Base-by-base conservation (phyloP, 2,329 filamentous ascomycete genomes). In the Aspergillus sclerotialis region DNA sequence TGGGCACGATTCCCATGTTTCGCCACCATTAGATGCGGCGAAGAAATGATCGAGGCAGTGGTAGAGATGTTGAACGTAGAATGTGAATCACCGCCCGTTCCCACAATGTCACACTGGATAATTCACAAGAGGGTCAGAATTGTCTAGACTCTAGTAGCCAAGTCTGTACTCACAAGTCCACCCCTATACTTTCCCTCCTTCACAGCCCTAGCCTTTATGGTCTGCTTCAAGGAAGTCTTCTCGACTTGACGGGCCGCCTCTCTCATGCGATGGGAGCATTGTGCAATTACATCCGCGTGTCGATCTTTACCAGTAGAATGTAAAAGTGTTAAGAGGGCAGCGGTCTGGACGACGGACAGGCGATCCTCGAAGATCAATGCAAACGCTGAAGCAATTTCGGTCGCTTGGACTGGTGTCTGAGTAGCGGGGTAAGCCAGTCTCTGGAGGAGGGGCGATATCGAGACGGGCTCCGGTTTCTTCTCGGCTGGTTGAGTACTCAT, bases 11-110 rank as follows among this genome's bases (percentile, higher is more conserved):
- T 98, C 45, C 92, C 92, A 65, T 98, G 92, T 68, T 98, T 98
- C 46, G 84, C 86, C 37, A 94, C 74, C 51, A 93, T 73, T 23
- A 98, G 75, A 17, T 93, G 70, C 4, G 88, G 80, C 5, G 88
- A 93, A 30, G 86, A 87, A 31, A 98, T 70, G 55, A 98, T 95
- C 12, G 88, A 94, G 2, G 92, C 79, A 5, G 92, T 94, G 4
- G 92, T 98, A 49, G 84, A 92, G 58, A 98, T 90, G 63, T 98
- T 98, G 78, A 94, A 98, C 21, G 92, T 98, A 62, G 94, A 87
- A 72, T 96, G 89, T 13, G 84, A 82, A 67, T 98, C 92, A 55
- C 92, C 92, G 46, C 92, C 92, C 6, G 92, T 98, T 48, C 92
- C 92, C 38, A 98, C 92, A 58, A 98, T 96, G 61, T 98, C 92